Percentiles rank a stretch among this genome's conserved stretches.
phyloP scores from a whole-genome alignment of 2,329 filamentous ascomycete species.

The Blastomyces percursus region DNA sequence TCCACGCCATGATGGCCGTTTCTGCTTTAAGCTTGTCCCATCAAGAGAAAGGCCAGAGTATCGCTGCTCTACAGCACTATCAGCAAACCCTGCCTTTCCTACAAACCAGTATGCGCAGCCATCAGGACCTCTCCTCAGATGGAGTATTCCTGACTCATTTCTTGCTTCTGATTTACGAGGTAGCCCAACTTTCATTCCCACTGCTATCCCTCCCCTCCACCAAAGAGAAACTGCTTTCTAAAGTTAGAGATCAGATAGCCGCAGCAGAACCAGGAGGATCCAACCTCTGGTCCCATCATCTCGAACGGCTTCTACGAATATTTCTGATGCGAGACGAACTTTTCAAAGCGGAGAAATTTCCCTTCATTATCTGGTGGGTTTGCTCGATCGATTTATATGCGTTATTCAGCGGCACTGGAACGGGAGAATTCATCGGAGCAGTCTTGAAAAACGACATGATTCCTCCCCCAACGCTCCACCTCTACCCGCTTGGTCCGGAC shows the following conservation, averaged over 20 bases:
- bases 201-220: too few relatives aligned
- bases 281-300: constrained; percentile 45
- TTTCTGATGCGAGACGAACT: constrained; percentile 38
- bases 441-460: constrained; percentile 40
- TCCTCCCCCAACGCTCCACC: constrained; percentile 30
- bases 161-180: constrained; percentile 47
- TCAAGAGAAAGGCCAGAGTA: constrained; percentile 35
- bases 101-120: constrained; percentile 34
- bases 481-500: constrained; percentile 27
- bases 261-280: constrained; percentile 36
- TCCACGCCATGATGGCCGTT: constrained; percentile 49
- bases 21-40: constrained; percentile 43
- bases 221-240: neutral
- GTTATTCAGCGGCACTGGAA: constrained; percentile 42
- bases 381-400: constrained; percentile 47
- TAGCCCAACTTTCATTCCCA: constrained; percentile 15
- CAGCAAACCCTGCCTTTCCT: constrained; percentile 42
- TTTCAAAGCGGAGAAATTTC: constrained; percentile 37
- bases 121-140: constrained; percentile 44
- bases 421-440: constrained; percentile 40
- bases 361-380: constrained; percentile 45
- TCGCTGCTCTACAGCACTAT: constrained; percentile 45
- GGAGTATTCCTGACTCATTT: constrained; percentile 49
- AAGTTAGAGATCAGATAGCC: constrained; percentile 28
- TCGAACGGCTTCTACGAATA: constrained; percentile 42